Percentiles rank a stretch among this genome's conserved stretches.
phyloP scores from a whole-genome alignment of 2,329 filamentous ascomycete species.

The Xylariales sp. region DNA sequence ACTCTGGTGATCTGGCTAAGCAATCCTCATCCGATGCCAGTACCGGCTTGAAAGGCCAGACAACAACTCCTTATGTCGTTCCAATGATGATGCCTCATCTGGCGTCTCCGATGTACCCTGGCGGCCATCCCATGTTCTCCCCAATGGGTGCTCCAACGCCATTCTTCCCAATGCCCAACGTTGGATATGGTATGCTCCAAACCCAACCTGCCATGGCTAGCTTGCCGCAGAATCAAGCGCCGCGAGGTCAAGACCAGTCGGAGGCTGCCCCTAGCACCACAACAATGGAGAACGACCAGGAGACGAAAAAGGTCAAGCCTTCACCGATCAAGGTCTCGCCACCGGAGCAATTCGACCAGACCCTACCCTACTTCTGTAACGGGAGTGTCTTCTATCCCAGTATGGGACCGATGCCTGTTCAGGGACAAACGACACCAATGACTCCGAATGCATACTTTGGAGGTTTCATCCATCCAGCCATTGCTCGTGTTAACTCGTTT shows the following conservation, averaged over 20 bases:
- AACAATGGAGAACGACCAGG: constrained; percentile 18
- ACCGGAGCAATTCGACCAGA: constrained; percentile 42
- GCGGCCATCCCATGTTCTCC: constrained; percentile 17
- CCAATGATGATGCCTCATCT: constrained; percentile 14
- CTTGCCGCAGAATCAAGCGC: constrained; percentile 10
- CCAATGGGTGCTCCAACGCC: constrained; percentile 25
- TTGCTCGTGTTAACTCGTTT: constrained; percentile 15
- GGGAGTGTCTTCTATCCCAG: constrained; percentile 38
- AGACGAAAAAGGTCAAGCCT: constrained; percentile 26
- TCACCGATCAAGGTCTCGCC: constrained; percentile 31
- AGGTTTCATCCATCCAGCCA: constrained; percentile 14
- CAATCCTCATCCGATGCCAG: constrained; percentile 12
- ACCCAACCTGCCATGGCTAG: constrained; percentile 5
- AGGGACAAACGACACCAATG: constrained; percentile 15
- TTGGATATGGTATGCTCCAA: constrained; percentile 10
- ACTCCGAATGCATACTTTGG: constrained; percentile 17
- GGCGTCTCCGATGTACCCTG: constrained; percentile 14
- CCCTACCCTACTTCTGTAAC: constrained; percentile 39
- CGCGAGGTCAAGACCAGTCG: constrained; percentile 11
- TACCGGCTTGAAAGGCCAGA: constrained; percentile 7
- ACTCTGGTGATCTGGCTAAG: constrained; percentile 19
- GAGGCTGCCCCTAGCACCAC: constrained; percentile 3
- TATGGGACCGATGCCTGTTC: constrained; percentile 13
- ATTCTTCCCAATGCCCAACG: constrained; percentile 19
- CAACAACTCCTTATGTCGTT: neutral